phyloP scores from a whole-genome alignment of 1,284 basidiomycete genomes.

The Cryptococcus sp. region DNA sequence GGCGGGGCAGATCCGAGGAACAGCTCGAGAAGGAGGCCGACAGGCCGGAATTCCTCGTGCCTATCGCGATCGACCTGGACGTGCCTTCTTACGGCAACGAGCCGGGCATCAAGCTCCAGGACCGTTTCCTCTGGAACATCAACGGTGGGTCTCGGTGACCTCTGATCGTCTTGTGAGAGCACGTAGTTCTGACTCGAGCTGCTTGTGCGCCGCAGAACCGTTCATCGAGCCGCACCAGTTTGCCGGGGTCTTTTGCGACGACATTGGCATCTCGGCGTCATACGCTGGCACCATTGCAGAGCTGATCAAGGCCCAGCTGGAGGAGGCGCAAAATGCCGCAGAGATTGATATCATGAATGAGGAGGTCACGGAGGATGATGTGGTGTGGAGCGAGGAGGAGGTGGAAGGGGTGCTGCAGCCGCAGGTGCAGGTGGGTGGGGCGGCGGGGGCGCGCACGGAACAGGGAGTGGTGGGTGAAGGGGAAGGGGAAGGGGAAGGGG shows the following conservation, averaged over 20 bases:
- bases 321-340: constrained; percentile 77
- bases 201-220: constrained; percentile 53
- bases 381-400: constrained; percentile 35
- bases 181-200: no score
- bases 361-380: constrained; percentile 39
- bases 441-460: not conserved
- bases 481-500: not conserved
- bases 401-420: constrained; percentile 14
- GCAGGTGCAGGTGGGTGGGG: not conserved
- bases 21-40: constrained; percentile 63
- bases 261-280: constrained; percentile 69
- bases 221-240: constrained; percentile 79
- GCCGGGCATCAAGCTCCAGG: constrained; percentile 70
- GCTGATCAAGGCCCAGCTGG: constrained; percentile 83
- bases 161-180: no score
- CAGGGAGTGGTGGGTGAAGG: not conserved
- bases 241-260: constrained; percentile 78
- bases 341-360: constrained; percentile 56
- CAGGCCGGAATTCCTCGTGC: constrained; percentile 69
- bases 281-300: constrained; percentile 76
- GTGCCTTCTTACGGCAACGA: constrained; percentile 56
- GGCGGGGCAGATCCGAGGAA: constrained; percentile 58
- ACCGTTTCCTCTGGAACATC: constrained; percentile 96
- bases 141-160: constrained; percentile 63
- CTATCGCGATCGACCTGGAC: constrained; percentile 91